Evolutionary conservation across 257 asterid genomes (phyloP).

Genomic region (Solanum tarapatanum): DNA sequence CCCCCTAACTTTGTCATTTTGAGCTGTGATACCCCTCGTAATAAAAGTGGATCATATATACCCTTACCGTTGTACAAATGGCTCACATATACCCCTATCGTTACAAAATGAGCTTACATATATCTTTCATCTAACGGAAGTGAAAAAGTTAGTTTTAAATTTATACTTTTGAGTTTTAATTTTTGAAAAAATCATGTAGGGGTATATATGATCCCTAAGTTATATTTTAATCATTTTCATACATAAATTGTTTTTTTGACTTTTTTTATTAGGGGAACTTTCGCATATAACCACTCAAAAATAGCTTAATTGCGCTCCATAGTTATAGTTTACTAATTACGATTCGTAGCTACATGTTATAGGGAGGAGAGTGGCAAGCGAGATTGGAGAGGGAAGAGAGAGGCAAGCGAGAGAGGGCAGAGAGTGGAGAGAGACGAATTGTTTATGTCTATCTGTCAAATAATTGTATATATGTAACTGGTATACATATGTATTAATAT

Average conservation of each 20-base stretch:
- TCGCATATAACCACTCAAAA: not conserved
- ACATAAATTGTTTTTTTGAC: not conserved
- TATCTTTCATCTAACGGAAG: not conserved
- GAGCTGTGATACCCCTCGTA: no score
- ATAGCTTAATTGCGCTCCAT: not conserved
- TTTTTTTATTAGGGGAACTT: not conserved
- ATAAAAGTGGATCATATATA: no score
- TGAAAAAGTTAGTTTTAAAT: no score
- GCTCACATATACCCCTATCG: no score
- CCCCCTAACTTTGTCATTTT: no score
- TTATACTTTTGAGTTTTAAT: not conserved
- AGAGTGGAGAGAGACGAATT: not conserved
- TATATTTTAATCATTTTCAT: no score
- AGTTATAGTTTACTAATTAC: no score
- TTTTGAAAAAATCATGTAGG: not conserved
- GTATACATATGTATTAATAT: not conserved
- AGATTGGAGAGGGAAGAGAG: not conserved
- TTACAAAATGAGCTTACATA: no score
- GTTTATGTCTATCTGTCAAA: not conserved
- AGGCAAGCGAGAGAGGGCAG: not conserved
- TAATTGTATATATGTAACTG: no score
- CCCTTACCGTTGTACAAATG: not conserved
- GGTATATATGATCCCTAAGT: not conserved
- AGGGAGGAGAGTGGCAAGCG: not conserved
- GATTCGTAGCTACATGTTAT: not conserved